Conservation (phyloP, 495 filamentous ascomycete genomes). For the Beverwykella pulmonaria region DNA sequence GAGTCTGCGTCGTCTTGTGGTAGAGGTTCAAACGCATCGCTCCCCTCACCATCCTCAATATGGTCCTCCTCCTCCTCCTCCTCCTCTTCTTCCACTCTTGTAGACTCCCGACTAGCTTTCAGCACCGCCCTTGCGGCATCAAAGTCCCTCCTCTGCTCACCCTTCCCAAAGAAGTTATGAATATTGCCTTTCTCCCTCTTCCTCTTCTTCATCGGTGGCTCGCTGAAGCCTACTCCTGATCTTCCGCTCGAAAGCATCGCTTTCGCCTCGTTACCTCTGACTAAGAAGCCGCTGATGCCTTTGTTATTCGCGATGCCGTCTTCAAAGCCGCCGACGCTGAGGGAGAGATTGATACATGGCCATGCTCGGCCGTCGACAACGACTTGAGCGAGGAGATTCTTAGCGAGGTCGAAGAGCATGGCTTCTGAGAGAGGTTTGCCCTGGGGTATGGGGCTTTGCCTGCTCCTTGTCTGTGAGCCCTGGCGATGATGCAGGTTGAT, state of each 20-base stretch:
- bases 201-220: slow-evolving; percentile 19
- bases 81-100: slow-evolving; percentile 23
- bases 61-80: slow-evolving; percentile 11
- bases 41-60: background rate
- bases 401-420: slow-evolving; percentile 75
- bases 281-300: slow-evolving; percentile 81
- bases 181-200: slow-evolving; percentile 55
- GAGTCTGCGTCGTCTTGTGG: background rate
- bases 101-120: slow-evolving; percentile 14
- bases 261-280: slow-evolving; percentile 76
- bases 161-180: slow-evolving; percentile 42
- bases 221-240: slow-evolving; percentile 34
- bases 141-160: slow-evolving; percentile 27
- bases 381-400: slow-evolving; percentile 73
- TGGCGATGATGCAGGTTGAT: slow-evolving; percentile 81
- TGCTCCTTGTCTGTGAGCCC: slow-evolving; percentile 68
- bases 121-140: slow-evolving; percentile 26
- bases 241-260: slow-evolving; percentile 39
- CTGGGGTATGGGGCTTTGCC: slow-evolving; percentile 74
- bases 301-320: slow-evolving; percentile 80
- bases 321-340: slow-evolving; percentile 88
- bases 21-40: slow-evolving; percentile 7
- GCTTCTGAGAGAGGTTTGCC: slow-evolving; percentile 71
- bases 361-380: slow-evolving; percentile 75
- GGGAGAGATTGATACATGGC: slow-evolving; percentile 82